phyloP scores from a whole-genome alignment of 179 eudicot species.

The Beta macrorhiza region DNA sequence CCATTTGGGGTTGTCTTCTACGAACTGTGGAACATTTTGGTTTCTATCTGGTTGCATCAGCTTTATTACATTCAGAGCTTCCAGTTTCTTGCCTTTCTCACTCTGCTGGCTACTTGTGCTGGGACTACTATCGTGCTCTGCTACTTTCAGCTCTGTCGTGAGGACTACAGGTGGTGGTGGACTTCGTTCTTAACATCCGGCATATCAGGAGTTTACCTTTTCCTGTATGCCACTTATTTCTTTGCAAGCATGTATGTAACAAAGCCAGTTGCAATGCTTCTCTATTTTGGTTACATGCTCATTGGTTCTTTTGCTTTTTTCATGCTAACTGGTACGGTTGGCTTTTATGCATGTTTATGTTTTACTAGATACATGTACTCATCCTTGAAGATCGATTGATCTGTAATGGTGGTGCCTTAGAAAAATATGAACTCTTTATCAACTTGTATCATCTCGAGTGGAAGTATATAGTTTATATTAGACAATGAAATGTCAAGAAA shows the following conservation, averaged over 20 bases:
- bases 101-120: slow-evolving; percentile 30
- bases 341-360: slow-evolving; percentile 39
- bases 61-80: slow-evolving; percentile 32
- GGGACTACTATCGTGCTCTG: slow-evolving; percentile 33
- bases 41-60: slow-evolving; percentile 36
- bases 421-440: background rate
- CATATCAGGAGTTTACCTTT: slow-evolving; percentile 31
- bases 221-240: slow-evolving; percentile 31
- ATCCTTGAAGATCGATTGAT: slow-evolving; percentile 37
- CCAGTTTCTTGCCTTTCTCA: slow-evolving; percentile 24
- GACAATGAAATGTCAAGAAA: no score
- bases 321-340: slow-evolving; percentile 33
- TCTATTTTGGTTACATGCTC: slow-evolving; percentile 36
- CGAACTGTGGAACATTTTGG: slow-evolving; percentile 28
- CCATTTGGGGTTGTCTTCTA: slow-evolving; percentile 31
- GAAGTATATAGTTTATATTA: no score
- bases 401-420: background rate
- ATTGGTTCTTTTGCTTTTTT: slow-evolving; percentile 35
- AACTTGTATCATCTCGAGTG: no score
- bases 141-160: slow-evolving; percentile 41
- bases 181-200: slow-evolving; percentile 36
- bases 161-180: slow-evolving; percentile 44
- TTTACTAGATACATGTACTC: slow-evolving; percentile 32
- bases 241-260: slow-evolving; percentile 30
- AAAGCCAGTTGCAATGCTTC: slow-evolving; percentile 27